Conservation (phyloP, 345 rosid genomes). For the Fremontodendron californicum region DNA sequence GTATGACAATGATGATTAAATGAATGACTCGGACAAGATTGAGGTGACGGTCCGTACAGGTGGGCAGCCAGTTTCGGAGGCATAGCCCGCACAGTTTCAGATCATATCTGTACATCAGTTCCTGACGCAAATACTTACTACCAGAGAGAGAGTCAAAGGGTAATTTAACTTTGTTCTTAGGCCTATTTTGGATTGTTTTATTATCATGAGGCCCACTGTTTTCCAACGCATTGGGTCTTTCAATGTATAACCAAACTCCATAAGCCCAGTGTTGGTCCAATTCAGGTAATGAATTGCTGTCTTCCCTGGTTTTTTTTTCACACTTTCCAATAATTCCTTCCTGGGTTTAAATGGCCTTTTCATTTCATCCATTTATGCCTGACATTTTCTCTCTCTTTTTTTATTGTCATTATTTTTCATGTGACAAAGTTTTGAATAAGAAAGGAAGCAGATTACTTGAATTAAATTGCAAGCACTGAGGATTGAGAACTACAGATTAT, state of each 20-base stretch:
- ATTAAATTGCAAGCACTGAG: background rate
- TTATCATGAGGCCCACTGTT: background rate
- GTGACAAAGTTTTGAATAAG: background rate
- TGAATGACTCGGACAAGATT: conserved; percentile 1
- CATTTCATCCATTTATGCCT: background rate
- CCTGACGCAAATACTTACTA: background rate
- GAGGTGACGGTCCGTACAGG: background rate
- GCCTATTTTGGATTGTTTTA: background rate
- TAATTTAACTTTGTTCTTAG: background rate
- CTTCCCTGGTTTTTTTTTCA: background rate
- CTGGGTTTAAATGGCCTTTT: background rate
- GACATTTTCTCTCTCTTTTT: background rate
- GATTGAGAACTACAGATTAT: background rate
- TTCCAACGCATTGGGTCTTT: background rate
- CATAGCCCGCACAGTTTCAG: conserved; percentile 1
- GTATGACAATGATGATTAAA: background rate
- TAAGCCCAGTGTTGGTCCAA: background rate
- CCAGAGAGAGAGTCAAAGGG: background rate
- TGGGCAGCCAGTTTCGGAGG: background rate
- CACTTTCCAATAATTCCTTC: background rate
- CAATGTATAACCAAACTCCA: background rate
- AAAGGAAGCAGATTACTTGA: background rate
- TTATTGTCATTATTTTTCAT: background rate
- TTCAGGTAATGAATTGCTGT: background rate
- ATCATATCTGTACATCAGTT: background rate